Base-by-base conservation (phyloP, 1,284 basidiomycete genomes). In the Retiboletus fuscus region DNA sequence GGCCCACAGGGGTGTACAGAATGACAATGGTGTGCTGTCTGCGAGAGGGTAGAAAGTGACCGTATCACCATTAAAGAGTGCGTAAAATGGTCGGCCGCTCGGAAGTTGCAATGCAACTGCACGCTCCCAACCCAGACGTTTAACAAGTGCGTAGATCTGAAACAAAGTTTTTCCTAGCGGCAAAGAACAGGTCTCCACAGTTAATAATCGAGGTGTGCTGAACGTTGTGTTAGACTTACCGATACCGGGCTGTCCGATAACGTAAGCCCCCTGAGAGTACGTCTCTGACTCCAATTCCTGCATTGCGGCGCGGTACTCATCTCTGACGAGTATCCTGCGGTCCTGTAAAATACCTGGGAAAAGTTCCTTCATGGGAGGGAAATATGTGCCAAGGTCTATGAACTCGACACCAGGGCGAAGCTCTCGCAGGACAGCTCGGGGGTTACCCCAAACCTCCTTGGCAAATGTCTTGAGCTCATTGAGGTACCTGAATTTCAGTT, bases 161-260 rank as follows among this genome's bases (percentile, higher is more conserved):
- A 55, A 69, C 3, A 22, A 47, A 0, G 68, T 70, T 12, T 70
- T 69, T 22, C 69, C 69, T 69, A 10, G 34, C 34, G 7, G 34
- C 34, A 7, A 6, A 39, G 7, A 39, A 39, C 7, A 39, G 34
- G 34, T 6, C 34, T 5, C 5, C 34, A 39, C 34, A 39, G 34
- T 39, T 39, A 39, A 34, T 6, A 10, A 39, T 39, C 34, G 7
- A 39, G 34, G 34, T 8, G 1, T 10, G 34, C 34, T 5, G 34
- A 39, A 39, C 34, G 1, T 39, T 39, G 34, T 39, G 34, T 39
- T 39, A 39, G 8, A 64, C 68, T 58, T 2, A 64, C 68, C 68
- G 0, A 70, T 70, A 24, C 69, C 68, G 2, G 44, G 69, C 13
- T 70, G 44, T 5, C 69, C 69, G 3, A 26, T 24, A 28, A 70